Evolutionary conservation across 805 yeast genomes (phyloP).

Genomic region (Kurtzmaniella cleridarum): DNA sequence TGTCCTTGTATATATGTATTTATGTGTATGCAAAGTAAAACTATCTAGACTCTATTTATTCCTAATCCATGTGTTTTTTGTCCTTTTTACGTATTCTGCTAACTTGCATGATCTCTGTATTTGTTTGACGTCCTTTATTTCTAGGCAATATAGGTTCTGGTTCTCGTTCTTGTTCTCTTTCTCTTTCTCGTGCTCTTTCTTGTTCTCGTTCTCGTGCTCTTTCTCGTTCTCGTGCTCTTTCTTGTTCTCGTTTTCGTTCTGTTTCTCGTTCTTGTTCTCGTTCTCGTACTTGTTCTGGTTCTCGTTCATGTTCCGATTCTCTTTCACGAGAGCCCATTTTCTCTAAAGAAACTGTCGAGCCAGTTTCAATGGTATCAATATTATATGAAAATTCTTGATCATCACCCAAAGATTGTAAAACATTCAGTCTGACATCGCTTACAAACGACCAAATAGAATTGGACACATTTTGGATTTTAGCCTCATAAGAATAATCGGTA

Average conservation of each 20-base stretch:
- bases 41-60: background rate
- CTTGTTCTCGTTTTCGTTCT: too few species aligned
- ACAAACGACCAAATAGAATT: conserved; percentile 40
- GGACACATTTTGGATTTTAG: conserved; percentile 29
- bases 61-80: background rate
- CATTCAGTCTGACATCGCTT: conserved; percentile 34
- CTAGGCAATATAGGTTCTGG: too few species aligned
- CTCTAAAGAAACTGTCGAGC: conserved; percentile 17
- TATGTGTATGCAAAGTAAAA: too few species aligned
- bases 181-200: too few species aligned
- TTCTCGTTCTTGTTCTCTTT: too few species aligned
- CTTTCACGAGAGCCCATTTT: conserved; percentile 1
- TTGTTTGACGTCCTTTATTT: background rate
- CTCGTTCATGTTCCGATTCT: too few species aligned
- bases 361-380: conserved; percentile 14
- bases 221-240: too few species aligned
- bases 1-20: too few species aligned
- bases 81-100: background rate
- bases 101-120: too few species aligned
- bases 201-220: background rate
- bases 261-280: too few species aligned
- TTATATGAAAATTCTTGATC: conserved; percentile 13
- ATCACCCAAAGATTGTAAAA: conserved; percentile 21
- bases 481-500: background rate
- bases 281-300: too few species aligned